These are phyloP conservation scores for Chlorella sp. DNA, from an alignment of 139 green algal genomes.

Conservation along the genomic window DNA sequence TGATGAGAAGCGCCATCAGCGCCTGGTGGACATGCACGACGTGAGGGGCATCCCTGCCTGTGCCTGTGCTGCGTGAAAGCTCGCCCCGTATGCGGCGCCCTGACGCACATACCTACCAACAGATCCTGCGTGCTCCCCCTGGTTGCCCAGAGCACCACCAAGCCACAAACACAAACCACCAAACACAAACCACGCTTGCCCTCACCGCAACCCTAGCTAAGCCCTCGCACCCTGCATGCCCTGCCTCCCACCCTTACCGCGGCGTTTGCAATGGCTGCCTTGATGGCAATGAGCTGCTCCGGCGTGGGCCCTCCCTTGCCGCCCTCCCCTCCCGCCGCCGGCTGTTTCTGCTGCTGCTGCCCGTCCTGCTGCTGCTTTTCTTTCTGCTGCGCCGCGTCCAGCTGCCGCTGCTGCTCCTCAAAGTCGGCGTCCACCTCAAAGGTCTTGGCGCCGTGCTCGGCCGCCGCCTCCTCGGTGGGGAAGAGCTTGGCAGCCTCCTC, in stretches of 20 bases:
- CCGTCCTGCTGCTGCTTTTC: conserved; percentile 11
- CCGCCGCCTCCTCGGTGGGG: conserved; percentile 29
- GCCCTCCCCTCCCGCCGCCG: conserved; percentile 9
- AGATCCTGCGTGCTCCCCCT: too few species aligned
- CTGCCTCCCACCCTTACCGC: conserved; percentile 19
- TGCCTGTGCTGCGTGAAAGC: too few species aligned
- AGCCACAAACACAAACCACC: too few species aligned
- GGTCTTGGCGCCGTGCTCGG: conserved; percentile 45
- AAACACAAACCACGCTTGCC: too few species aligned
- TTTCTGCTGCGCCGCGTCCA: background rate
- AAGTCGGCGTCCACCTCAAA: conserved; percentile 72
- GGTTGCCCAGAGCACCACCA: too few species aligned
- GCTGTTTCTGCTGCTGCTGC: conserved; percentile 8
- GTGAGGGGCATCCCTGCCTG: too few species aligned
- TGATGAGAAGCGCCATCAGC: too few species aligned
- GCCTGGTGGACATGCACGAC: too few species aligned
- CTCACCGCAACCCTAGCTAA: too few species aligned
- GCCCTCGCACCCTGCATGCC: too few species aligned
- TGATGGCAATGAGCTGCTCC: conserved; percentile 80
- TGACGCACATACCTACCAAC: too few species aligned
- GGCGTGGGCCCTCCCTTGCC: conserved; percentile 46
- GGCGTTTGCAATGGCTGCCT: conserved; percentile 82
- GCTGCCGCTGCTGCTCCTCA: conserved; percentile 23
- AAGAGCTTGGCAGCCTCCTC: conserved; percentile 61
- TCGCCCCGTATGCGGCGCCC: too few species aligned